Conservation (phyloP, 192 early-diverging fungal species). For the Coemansia sp. region DNA sequence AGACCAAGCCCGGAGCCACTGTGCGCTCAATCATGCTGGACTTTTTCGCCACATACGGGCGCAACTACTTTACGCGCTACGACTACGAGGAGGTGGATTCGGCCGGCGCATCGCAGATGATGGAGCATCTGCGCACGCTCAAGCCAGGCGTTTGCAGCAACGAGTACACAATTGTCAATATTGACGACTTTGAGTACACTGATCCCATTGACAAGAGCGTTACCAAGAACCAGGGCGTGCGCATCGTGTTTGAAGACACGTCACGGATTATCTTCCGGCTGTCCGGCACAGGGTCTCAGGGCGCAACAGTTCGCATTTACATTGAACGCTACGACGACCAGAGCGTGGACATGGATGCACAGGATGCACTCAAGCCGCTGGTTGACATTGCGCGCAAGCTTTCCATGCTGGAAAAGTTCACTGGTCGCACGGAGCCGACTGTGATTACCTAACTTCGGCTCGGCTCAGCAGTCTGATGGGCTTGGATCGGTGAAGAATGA, state of each 20-base stretch:
- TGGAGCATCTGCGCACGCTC: slow-evolving; percentile 65
- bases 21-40: slow-evolving; percentile 79
- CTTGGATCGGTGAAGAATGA: not conserved
- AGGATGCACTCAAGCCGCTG: slow-evolving; percentile 84
- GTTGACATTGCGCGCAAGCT: slow-evolving; percentile 81
- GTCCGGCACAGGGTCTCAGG: slow-evolving; percentile 91
- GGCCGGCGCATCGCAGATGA: slow-evolving; percentile 75
- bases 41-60: slow-evolving; percentile 83
- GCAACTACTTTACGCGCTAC: slow-evolving; percentile 96
- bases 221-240: slow-evolving; percentile 85
- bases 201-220: slow-evolving; percentile 90
- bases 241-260: slow-evolving; percentile 88
- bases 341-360: slow-evolving; percentile 69
- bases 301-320: slow-evolving; percentile 94
- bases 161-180: slow-evolving; percentile 45
- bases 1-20: slow-evolving; percentile 55
- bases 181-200: slow-evolving; percentile 93
- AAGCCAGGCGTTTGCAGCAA: slow-evolving; percentile 64
- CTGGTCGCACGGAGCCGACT: slow-evolving; percentile 86
- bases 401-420: slow-evolving; percentile 73
- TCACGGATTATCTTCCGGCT: slow-evolving; percentile 91
- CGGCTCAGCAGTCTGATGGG: not conserved
- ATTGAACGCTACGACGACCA: slow-evolving; percentile 76
- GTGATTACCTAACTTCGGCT: slow-evolving; percentile 67
- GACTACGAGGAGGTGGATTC: slow-evolving; percentile 96